Conservation (phyloP, 2,329 filamentous ascomycete genomes). For the Myriosclerotinia scirpicola region DNA sequence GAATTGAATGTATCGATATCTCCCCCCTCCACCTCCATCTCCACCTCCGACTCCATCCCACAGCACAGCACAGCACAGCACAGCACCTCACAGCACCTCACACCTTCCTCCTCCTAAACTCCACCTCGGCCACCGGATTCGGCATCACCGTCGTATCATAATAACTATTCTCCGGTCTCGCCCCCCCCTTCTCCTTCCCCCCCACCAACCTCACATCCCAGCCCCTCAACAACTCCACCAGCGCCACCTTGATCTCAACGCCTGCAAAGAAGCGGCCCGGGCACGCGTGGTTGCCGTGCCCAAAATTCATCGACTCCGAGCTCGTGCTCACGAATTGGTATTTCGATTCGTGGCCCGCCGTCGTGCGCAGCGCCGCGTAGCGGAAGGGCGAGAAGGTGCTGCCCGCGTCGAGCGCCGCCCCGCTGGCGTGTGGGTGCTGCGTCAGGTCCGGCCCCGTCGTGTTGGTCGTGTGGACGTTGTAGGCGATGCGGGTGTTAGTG, state of each 20-base stretch:
- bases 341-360: conserved; percentile 5
- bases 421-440: too few relatives aligned
- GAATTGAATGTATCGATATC: too few relatives aligned
- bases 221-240: neutral
- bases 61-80: too few relatives aligned
- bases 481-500: conserved; percentile 32
- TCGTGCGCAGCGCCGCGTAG: neutral
- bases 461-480: conserved; percentile 37
- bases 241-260: neutral
- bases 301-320: conserved; percentile 10
- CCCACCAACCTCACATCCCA: neutral
- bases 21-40: too few relatives aligned
- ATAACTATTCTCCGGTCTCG: neutral
- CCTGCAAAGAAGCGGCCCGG: conserved; percentile 15
- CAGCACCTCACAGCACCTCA: neutral
- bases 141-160: neutral
- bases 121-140: neutral
- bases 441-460: conserved; percentile 26
- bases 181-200: neutral
- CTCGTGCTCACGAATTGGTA: neutral
- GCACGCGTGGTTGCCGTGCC: conserved; percentile 11
- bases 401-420: neutral
- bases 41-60: too few relatives aligned
- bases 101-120: conserved; percentile 5
- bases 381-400: neutral